Evolutionary conservation across 176 grass and related monocot genomes (phyloP).

Genomic region (Eleusine indica): DNA sequence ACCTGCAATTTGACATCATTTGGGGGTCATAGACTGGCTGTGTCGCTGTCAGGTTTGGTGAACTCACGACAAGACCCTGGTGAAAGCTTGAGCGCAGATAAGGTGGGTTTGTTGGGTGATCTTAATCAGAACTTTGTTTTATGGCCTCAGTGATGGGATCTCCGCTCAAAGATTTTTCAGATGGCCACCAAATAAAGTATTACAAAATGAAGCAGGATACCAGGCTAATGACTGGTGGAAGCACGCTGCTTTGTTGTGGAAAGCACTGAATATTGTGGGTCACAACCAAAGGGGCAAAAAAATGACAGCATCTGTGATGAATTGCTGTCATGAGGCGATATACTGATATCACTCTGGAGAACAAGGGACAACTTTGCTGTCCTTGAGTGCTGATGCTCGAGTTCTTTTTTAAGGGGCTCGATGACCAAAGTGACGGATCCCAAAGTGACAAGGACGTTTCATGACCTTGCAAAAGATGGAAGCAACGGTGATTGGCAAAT

Average conservation of each 20-base stretch:
- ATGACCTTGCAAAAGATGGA: conserved; percentile 33
- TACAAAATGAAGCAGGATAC: conserved; percentile 28
- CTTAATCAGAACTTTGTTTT: conserved; percentile 64
- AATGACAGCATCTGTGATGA: conserved; percentile 35
- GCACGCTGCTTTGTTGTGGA: conserved; percentile 16
- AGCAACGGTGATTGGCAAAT: conserved; percentile 22
- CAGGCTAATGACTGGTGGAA: conserved; percentile 28
- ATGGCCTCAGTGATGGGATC: conserved; percentile 38
- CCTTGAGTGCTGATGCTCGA: conserved; percentile 26
- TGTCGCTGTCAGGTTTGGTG: conserved; percentile 61
- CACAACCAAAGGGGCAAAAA: conserved; percentile 22
- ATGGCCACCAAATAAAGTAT: conserved; percentile 42
- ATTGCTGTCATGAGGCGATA: conserved; percentile 30
- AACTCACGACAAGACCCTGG: conserved; percentile 25
- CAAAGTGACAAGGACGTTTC: conserved; percentile 30
- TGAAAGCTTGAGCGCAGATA: conserved; percentile 54
- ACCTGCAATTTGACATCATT: conserved; percentile 42
- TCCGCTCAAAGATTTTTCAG: conserved; percentile 18
- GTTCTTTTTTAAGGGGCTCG: conserved; percentile 45
- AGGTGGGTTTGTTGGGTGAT: conserved; percentile 71
- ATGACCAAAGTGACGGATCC: conserved; percentile 8
- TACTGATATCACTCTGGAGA: conserved; percentile 31
- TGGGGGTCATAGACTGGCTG: conserved; percentile 28
- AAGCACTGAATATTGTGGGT: conserved; percentile 36
- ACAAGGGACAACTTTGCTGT: conserved; percentile 9